Percentiles rank a stretch among this genome's conserved stretches.
Evolutionary conservation across 1,284 basidiomycete genomes (phyloP).

Genomic region (Melampsora occidentalis): DNA sequence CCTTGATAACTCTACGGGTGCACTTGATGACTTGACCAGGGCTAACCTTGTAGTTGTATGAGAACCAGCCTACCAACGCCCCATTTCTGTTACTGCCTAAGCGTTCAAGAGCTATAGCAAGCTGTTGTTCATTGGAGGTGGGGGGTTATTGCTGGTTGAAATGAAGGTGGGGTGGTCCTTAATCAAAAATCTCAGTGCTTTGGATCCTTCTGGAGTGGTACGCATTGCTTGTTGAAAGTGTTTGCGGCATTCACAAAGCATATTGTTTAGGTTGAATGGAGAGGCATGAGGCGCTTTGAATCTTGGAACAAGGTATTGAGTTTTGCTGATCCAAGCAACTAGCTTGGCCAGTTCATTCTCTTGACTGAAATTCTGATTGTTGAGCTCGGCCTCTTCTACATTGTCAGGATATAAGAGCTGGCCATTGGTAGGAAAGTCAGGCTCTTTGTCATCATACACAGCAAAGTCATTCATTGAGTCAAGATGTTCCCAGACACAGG

Average conservation of each 20-base stretch:
- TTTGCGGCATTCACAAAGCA: not conserved
- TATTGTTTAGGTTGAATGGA: not conserved
- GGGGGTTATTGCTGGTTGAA: too few species aligned
- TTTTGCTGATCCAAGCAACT: not conserved
- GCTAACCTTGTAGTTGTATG: not conserved
- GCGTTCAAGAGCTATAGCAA: not conserved
- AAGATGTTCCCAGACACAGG: too few species aligned
- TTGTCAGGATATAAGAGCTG: too few species aligned
- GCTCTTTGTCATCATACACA: too few species aligned
- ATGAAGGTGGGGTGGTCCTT: not conserved
- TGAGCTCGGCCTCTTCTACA: too few species aligned
- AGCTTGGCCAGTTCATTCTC: not conserved
- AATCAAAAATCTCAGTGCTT: not conserved
- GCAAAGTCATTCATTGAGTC: too few species aligned
- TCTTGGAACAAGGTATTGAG: not conserved
- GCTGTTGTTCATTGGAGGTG: not conserved
- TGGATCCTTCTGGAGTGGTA: not conserved
- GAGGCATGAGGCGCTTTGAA: not conserved
- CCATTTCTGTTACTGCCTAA: slow-evolving; percentile 28
- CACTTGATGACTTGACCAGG: slow-evolving; percentile 1
- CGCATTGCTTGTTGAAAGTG: not conserved
- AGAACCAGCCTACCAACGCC: not conserved
- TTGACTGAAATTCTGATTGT: not conserved
- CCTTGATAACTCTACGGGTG: not conserved
- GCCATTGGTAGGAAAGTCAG: too few species aligned